These are phyloP conservation scores for Pueraria montana DNA, from an alignment of 306 rosid genomes.

Conservation along the genomic window DNA sequence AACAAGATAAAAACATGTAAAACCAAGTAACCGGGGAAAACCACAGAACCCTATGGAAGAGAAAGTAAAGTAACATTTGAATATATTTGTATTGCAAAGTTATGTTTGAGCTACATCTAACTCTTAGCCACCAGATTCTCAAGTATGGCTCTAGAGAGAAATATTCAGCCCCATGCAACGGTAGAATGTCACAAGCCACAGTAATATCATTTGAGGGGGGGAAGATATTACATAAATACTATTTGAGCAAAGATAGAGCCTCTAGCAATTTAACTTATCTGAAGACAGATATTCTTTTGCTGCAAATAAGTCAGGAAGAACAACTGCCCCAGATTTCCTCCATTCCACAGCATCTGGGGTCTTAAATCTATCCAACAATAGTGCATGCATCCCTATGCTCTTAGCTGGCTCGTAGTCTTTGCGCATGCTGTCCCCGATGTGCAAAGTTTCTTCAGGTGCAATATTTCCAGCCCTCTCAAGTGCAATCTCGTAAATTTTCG, in stretches of 20 bases:
- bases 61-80: background rate
- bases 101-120: conserved; percentile 37
- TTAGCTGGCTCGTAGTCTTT: conserved; percentile 90
- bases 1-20: background rate
- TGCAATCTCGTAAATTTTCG: conserved; percentile 81
- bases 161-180: conserved; percentile 35
- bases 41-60: conserved; percentile 21
- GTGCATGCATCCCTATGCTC: conserved; percentile 90
- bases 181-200: background rate
- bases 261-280: conserved; percentile 57
- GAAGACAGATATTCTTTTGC: conserved; percentile 72
- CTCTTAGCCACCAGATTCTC: conserved; percentile 13
- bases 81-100: conserved; percentile 14
- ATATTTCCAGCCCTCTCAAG: conserved; percentile 84
- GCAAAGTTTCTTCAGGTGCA: conserved; percentile 73
- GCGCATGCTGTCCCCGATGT: conserved; percentile 94
- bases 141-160: conserved; percentile 27
- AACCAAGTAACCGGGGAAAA: conserved; percentile 6
- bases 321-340: conserved; percentile 84
- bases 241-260: conserved; percentile 32
- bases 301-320: conserved; percentile 75
- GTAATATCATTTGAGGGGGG: conserved; percentile 7
- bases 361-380: conserved; percentile 87
- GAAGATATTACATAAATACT: background rate
- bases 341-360: conserved; percentile 86